Evolutionary conservation across 345 rosid genomes (phyloP).

Genomic region (Mallotus nudiflorus): DNA sequence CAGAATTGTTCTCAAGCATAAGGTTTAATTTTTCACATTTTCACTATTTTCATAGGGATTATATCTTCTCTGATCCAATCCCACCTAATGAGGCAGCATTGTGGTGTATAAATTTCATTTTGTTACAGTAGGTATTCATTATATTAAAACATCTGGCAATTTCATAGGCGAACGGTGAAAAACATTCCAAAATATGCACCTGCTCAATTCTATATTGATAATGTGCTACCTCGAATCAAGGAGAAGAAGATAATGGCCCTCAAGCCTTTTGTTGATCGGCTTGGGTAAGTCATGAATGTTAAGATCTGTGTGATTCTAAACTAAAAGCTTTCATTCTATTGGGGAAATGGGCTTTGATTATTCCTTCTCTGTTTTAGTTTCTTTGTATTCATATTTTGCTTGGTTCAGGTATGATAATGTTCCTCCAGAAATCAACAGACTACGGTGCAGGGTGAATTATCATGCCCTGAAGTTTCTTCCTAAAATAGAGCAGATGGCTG

Average conservation of each 20-base stretch:
- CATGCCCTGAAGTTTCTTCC: slow-evolving; percentile 99
- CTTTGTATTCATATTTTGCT: slow-evolving; percentile 10
- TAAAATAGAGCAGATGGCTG: slow-evolving; percentile 87
- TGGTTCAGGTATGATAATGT: slow-evolving; percentile 91
- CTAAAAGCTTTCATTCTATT: slow-evolving; percentile 10
- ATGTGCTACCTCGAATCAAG: slow-evolving; percentile 94
- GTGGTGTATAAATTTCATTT: background rate
- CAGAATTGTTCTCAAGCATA: slow-evolving; percentile 89
- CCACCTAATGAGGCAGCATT: background rate
- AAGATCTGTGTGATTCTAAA: background rate
- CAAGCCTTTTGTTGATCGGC: slow-evolving; percentile 99
- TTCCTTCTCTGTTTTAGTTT: slow-evolving; percentile 7
- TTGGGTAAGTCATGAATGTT: slow-evolving; percentile 62
- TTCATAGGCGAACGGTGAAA: slow-evolving; percentile 86
- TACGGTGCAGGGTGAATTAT: slow-evolving; percentile 97
- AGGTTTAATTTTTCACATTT: slow-evolving; percentile 47
- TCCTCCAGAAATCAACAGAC: slow-evolving; percentile 94
- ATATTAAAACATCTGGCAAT: background rate
- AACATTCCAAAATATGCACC: slow-evolving; percentile 99
- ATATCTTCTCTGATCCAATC: background rate
- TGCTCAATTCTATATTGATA: slow-evolving; percentile 96
- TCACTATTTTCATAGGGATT: background rate
- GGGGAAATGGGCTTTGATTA: slow-evolving; percentile 9
- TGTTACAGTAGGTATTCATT: slow-evolving; percentile 19
- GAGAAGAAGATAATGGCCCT: slow-evolving; percentile 99